These are phyloP conservation scores for Neurospora sp. DNA, from an alignment of 495 filamentous ascomycete species.

Conservation along the genomic window DNA sequence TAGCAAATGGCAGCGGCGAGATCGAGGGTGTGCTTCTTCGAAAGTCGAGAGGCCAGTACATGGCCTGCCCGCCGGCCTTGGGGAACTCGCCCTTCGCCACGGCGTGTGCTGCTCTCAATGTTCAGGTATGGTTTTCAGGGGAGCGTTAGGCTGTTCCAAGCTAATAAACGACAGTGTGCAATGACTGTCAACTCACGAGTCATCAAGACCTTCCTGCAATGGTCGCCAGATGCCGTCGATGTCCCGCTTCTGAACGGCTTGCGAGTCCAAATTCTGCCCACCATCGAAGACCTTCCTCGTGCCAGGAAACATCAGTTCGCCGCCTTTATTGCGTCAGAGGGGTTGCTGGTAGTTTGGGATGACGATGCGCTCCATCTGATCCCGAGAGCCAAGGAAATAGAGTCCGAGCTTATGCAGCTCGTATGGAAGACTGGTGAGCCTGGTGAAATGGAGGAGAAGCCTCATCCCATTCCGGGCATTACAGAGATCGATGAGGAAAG, in stretches of 20 bases:
- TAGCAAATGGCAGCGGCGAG: conserved; percentile 52
- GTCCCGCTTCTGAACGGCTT: conserved; percentile 69
- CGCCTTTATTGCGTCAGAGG: conserved; percentile 60
- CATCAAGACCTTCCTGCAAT: conserved; percentile 63
- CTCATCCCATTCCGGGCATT: conserved; percentile 24
- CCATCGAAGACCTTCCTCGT: conserved; percentile 53
- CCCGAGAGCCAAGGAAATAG: conserved; percentile 53
- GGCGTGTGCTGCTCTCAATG: conserved; percentile 57
- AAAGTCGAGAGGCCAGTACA: conserved; percentile 55
- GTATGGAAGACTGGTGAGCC: conserved; percentile 51
- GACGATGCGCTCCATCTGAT: conserved; percentile 63
- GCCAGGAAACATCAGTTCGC: conserved; percentile 68
- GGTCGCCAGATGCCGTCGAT: conserved; percentile 59
- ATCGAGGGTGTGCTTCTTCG: conserved; percentile 62
- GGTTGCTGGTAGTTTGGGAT: conserved; percentile 64
- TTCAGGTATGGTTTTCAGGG: conserved; percentile 39
- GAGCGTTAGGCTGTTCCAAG: background rate
- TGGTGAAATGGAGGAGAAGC: conserved; percentile 43
- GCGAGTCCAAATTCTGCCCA: conserved; percentile 61
- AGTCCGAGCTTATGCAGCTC: conserved; percentile 62
- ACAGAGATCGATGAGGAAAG: conserved; percentile 61
- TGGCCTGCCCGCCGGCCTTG: conserved; percentile 56
- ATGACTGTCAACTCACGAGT: conserved; percentile 72
- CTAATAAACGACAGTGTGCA: conserved; percentile 42
- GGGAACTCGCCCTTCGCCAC: conserved; percentile 45